These are phyloP conservation scores for Fraxinus baroniana DNA, from an alignment of 305 asterid genomes.

Conservation along the genomic window DNA sequence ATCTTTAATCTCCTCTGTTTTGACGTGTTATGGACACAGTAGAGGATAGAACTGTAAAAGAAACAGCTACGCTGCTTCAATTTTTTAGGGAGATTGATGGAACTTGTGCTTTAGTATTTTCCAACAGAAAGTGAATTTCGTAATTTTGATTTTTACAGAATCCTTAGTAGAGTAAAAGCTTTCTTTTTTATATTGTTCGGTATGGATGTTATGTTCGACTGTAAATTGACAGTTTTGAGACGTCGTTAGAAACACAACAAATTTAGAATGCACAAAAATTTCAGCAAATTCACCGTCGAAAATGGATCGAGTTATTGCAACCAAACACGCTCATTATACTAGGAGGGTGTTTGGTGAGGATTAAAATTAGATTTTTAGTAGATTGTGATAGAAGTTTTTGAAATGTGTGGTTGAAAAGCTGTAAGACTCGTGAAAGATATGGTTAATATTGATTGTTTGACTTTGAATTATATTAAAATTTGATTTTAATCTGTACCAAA, in stretches of 20 bases:
- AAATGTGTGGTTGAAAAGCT: too few relatives aligned
- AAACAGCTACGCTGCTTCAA: slow-evolving; percentile 8
- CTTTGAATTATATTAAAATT: too few relatives aligned
- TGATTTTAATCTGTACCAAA: too few relatives aligned
- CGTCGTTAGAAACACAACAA: not conserved
- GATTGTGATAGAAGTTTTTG: too few relatives aligned
- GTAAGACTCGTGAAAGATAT: too few relatives aligned
- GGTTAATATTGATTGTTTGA: too few relatives aligned
- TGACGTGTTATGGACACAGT: not conserved
- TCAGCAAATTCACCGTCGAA: not conserved
- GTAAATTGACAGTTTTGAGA: not conserved
- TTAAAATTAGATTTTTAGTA: too few relatives aligned
- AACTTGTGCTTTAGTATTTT: not conserved
- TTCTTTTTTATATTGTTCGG: not conserved
- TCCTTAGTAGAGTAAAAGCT: not conserved
- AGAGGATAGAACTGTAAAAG: slow-evolving; percentile 31
- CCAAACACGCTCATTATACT: not conserved
- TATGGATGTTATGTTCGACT: not conserved
- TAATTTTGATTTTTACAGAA: not conserved
- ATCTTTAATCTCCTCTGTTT: not conserved
- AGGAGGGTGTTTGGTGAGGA: too few relatives aligned
- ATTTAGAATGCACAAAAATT: not conserved
- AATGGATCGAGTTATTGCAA: not conserved
- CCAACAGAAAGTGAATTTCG: not conserved
- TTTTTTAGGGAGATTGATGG: not conserved